Conservation (phyloP, 805 yeast genomes). For the Myxozyma udenii region DNA sequence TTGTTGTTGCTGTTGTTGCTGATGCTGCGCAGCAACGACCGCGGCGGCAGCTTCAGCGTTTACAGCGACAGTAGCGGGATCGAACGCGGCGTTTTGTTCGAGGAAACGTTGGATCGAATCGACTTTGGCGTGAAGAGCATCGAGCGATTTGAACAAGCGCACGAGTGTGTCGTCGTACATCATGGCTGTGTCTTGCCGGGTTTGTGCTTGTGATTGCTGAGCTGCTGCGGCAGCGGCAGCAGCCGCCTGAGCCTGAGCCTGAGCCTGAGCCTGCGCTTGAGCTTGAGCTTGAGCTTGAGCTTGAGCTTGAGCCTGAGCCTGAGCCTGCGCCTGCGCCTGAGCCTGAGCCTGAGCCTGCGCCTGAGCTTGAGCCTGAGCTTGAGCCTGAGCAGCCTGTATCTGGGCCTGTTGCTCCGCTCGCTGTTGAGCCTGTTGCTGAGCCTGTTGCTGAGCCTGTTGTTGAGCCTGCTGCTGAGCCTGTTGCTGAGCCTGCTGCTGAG, state of each 20-base stretch:
- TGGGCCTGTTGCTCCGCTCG: constrained; percentile 9
- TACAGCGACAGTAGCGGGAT: too few species aligned
- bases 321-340: constrained; percentile 21
- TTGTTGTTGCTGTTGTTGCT: constrained; percentile 2
- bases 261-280: constrained; percentile 9
- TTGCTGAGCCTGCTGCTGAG: constrained; percentile 11
- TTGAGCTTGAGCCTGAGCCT: constrained; percentile 11
- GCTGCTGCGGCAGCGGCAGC: constrained; percentile 3
- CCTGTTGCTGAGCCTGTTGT: constrained; percentile 4
- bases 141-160: constrained; percentile 28
- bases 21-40: constrained; percentile 6
- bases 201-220: constrained; percentile 5
- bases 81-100: constrained; percentile 15
- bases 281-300: constrained; percentile 9
- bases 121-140: constrained; percentile 34
- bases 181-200: constrained; percentile 35
- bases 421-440: constrained; percentile 10
- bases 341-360: constrained; percentile 28
- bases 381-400: constrained; percentile 10
- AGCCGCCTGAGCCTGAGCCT: constrained; percentile 3
- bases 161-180: constrained; percentile 27
- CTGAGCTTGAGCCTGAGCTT: constrained; percentile 17
- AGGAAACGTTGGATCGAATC: constrained; percentile 33
- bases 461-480: constrained; percentile 33
- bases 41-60: constrained; percentile 5